A percentile compares a stretch with the other conserved stretches of the same genome.
phyloP scores from a whole-genome alignment of 805 yeast species.

The Candida verbasci region DNA sequence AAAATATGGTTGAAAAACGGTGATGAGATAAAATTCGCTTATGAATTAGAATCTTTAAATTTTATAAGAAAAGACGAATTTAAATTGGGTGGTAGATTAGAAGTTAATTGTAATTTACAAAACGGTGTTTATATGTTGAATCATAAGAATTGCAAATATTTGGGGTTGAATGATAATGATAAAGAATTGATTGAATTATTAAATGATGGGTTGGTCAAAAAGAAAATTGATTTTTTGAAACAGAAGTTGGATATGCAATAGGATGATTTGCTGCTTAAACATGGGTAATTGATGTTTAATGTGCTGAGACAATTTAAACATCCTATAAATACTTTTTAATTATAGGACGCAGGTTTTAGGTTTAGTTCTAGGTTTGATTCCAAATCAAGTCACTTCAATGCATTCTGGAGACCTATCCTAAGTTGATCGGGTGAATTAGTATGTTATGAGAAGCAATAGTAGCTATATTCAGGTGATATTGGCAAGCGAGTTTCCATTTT shows the following conservation, averaged over 20 bases:
- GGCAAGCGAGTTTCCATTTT: too few relatives aligned
- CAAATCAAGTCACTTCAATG: too few relatives aligned
- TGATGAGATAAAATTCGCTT: conserved; percentile 52
- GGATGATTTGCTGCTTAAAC: too few relatives aligned
- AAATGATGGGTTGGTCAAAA: conserved; percentile 31
- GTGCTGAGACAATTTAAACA: too few relatives aligned
- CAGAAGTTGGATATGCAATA: conserved; percentile 13
- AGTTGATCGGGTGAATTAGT: too few relatives aligned
- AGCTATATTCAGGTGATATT: too few relatives aligned
- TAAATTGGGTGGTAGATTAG: conserved; percentile 52
- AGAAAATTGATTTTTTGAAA: conserved; percentile 37
- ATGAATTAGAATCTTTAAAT: conserved; percentile 49
- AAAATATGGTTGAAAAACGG: conserved; percentile 58
- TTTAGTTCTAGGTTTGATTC: too few relatives aligned
- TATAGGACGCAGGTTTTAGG: too few relatives aligned
- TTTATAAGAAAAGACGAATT: conserved; percentile 35
- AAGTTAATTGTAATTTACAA: conserved; percentile 44
- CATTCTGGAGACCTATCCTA: too few relatives aligned
- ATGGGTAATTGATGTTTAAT: too few relatives aligned
- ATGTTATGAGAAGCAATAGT: too few relatives aligned
- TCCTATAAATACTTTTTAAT: too few relatives aligned
- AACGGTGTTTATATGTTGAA: conserved; percentile 44
- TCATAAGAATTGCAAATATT: conserved; percentile 25
- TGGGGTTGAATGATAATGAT: conserved; percentile 24
- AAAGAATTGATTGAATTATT: conserved; percentile 21